These are phyloP conservation scores for Trichothecium sympodiale DNA, from an alignment of 2,329 filamentous ascomycete genomes.

Conservation along the genomic window DNA sequence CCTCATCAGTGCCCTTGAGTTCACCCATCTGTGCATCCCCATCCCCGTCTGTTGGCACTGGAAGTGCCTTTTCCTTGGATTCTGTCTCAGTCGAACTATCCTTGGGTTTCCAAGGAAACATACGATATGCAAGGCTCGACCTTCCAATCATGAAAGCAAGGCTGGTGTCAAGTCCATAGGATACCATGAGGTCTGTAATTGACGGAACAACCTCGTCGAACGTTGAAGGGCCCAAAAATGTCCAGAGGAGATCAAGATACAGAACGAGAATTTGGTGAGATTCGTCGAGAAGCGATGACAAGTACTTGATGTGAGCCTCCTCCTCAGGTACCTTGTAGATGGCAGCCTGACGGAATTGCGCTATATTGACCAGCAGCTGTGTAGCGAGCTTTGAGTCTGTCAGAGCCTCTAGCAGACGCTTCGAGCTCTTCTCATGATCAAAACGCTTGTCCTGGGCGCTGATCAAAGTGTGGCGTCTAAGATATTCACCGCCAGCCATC, in stretches of 20 bases:
- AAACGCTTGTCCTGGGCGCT: slow-evolving; percentile 75
- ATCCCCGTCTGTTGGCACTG: slow-evolving; percentile 30
- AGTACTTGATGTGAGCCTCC: slow-evolving; percentile 74
- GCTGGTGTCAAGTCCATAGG: slow-evolving; percentile 69
- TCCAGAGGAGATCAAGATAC: slow-evolving; percentile 80
- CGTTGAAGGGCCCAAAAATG: slow-evolving; percentile 61
- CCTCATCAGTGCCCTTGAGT: slow-evolving; percentile 16
- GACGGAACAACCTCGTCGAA: slow-evolving; percentile 73
- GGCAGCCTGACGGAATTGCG: slow-evolving; percentile 81
- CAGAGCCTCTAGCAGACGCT: slow-evolving; percentile 68
- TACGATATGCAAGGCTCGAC: slow-evolving; percentile 57
- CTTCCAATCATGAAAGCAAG: slow-evolving; percentile 80
- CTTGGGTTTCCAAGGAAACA: slow-evolving; percentile 33
- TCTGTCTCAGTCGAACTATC: slow-evolving; percentile 8
- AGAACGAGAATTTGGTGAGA: slow-evolving; percentile 76
- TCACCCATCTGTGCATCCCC: slow-evolving; percentile 45
- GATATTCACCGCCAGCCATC: slow-evolving; percentile 73
- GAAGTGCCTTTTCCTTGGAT: slow-evolving; percentile 15
- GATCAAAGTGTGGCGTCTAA: slow-evolving; percentile 71
- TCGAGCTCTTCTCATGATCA: slow-evolving; percentile 61
- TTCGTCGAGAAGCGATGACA: slow-evolving; percentile 83
- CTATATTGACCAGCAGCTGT: slow-evolving; percentile 77
- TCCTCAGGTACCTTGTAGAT: slow-evolving; percentile 62
- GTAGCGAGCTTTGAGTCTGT: slow-evolving; percentile 68
- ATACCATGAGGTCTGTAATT: slow-evolving; percentile 59